Conservation (phyloP, 2,329 filamentous ascomycete species). For the Colletotrichum lentis region DNA sequence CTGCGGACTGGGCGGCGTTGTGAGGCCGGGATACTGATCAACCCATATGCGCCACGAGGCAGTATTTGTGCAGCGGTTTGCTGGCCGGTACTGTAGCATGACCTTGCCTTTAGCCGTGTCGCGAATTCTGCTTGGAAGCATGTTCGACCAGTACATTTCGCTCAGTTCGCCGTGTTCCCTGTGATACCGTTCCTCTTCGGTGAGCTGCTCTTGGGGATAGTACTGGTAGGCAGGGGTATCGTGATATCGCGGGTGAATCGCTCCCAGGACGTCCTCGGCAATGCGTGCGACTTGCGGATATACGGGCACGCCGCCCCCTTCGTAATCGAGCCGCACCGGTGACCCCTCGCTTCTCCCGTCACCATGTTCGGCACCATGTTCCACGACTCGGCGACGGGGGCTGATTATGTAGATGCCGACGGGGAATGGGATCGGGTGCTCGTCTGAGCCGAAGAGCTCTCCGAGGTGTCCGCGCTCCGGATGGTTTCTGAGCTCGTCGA, state of each 20-base stretch:
- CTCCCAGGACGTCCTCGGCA: fast-evolving
- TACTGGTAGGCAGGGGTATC: no score
- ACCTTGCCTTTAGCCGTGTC: background rate
- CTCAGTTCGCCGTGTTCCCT: background rate
- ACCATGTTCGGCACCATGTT: no score
- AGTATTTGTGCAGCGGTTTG: background rate
- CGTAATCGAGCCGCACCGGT: no score
- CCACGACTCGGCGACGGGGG: background rate
- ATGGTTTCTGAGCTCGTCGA: background rate
- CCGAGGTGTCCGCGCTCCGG: background rate
- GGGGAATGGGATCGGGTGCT: background rate
- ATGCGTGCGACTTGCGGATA: background rate
- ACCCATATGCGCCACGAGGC: constrained; percentile 8
- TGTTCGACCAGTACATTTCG: background rate
- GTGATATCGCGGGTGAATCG: background rate
- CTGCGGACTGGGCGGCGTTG: background rate
- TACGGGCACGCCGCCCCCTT: no score
- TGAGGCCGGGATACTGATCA: background rate
- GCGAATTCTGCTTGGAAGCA: background rate
- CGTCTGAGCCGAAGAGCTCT: background rate
- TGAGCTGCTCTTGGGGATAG: background rate
- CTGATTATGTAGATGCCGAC: background rate
- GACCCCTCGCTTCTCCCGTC: no score
- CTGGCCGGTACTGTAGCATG: constrained; percentile 18
- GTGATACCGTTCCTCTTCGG: background rate